Evolutionary conservation across 2,329 filamentous ascomycete genomes (phyloP).

Genomic region (Fusarium armeniacum): DNA sequence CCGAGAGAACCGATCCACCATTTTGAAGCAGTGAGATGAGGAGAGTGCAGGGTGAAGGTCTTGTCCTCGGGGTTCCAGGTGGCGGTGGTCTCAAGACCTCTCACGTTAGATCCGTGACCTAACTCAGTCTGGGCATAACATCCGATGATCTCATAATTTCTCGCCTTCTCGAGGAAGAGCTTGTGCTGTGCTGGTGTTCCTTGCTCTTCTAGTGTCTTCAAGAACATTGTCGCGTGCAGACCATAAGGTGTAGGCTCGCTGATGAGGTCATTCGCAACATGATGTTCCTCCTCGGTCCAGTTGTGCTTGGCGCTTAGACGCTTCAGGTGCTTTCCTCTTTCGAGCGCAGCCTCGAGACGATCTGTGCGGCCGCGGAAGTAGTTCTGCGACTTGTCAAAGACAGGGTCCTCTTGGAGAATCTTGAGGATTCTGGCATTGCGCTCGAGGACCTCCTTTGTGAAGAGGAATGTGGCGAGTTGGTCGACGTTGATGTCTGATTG

Average conservation of each 20-base stretch:
- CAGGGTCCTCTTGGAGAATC: constrained; percentile 75
- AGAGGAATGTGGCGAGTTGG: constrained; percentile 76
- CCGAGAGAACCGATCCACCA: constrained; percentile 90
- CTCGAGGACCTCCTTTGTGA: constrained; percentile 74
- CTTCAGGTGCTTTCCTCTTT: constrained; percentile 77
- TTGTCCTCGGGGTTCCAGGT: constrained; percentile 81
- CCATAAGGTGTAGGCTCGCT: constrained; percentile 81
- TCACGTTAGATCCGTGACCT: constrained; percentile 82
- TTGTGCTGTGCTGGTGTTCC: constrained; percentile 80
- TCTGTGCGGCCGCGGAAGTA: constrained; percentile 80
- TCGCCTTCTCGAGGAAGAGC: constrained; percentile 76
- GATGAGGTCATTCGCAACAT: constrained; percentile 76
- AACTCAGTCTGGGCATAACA: constrained; percentile 87
- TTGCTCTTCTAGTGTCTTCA: constrained; percentile 76
- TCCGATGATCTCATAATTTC: constrained; percentile 79
- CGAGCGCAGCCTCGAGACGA: constrained; percentile 77
- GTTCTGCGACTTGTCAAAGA: constrained; percentile 84
- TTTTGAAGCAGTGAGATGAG: constrained; percentile 80
- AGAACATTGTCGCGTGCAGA: constrained; percentile 71
- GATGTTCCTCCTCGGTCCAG: constrained; percentile 76
- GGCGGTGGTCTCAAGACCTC: constrained; percentile 78
- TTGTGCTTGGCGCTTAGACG: constrained; percentile 75
- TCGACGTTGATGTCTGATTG: constrained; percentile 77
- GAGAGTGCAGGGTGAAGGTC: constrained; percentile 81
- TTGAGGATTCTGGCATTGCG: constrained; percentile 71